Evolutionary conservation across 805 yeast species (phyloP).

Genomic region (Spencermartinsiella europaea): DNA sequence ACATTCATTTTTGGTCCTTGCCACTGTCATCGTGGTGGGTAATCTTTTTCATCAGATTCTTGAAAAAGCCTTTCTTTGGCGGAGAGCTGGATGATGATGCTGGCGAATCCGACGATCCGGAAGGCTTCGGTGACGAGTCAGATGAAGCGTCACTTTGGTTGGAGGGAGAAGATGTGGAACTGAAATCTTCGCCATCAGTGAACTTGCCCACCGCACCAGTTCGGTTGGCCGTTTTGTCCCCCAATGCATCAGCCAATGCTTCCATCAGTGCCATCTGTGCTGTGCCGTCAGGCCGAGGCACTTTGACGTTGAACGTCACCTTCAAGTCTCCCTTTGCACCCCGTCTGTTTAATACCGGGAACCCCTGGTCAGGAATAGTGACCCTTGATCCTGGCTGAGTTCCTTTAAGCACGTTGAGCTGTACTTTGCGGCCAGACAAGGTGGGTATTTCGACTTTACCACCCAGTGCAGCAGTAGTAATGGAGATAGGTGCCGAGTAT

Average conservation of each 20-base stretch:
- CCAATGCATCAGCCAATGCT: slow-evolving; percentile 86
- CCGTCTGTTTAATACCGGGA: slow-evolving; percentile 55
- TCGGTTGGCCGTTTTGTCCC: slow-evolving; percentile 74
- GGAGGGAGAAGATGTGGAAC: no score
- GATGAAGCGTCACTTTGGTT: neutral
- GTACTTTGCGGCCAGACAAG: slow-evolving; percentile 68
- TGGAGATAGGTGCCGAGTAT: slow-evolving; percentile 63
- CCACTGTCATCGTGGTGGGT: slow-evolving; percentile 24
- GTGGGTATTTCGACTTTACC: slow-evolving; percentile 92
- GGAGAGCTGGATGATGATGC: slow-evolving; percentile 15
- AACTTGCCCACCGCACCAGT: slow-evolving; percentile 32
- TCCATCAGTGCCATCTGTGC: slow-evolving; percentile 87
- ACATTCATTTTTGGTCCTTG: slow-evolving; percentile 4
- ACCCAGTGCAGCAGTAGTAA: slow-evolving; percentile 96
- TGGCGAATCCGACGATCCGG: slow-evolving; percentile 3
- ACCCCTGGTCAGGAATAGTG: slow-evolving; percentile 81
- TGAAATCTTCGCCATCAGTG: slow-evolving; percentile 3
- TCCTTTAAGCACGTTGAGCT: slow-evolving; percentile 77
- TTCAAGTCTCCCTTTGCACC: slow-evolving; percentile 74
- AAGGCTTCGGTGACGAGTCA: neutral
- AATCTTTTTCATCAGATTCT: slow-evolving; percentile 31
- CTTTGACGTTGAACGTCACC: slow-evolving; percentile 64
- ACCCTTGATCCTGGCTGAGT: slow-evolving; percentile 72
- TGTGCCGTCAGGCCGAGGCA: slow-evolving; percentile 70
- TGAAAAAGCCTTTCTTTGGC: slow-evolving; percentile 27